Conservation (phyloP, 331 rosid species). For the Malus hybrid region DNA sequence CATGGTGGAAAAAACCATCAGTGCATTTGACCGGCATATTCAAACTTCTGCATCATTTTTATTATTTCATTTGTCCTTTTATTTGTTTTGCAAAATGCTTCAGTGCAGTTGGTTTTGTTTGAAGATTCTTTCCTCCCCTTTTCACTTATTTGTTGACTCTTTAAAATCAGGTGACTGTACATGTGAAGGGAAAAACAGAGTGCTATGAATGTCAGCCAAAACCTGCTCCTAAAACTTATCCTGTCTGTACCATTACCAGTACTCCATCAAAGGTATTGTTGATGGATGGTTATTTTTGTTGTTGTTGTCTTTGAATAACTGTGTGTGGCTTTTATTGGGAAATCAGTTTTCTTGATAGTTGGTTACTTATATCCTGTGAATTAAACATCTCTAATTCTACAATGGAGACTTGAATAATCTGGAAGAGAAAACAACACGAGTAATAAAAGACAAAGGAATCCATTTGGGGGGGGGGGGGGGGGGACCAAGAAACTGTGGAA, state of each 20-base stretch:
- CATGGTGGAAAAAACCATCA: neutral
- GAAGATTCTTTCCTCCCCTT: constrained; percentile 12
- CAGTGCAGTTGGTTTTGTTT: neutral
- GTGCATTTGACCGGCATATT: neutral
- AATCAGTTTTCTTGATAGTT: neutral
- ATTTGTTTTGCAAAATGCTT: neutral
- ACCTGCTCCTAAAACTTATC: constrained; percentile 97
- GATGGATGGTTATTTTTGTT: neutral
- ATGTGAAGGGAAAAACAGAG: constrained; percentile 92
- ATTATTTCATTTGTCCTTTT: neutral
- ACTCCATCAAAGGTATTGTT: constrained; percentile 90
- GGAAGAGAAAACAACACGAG: neutral
- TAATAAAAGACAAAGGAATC: neutral
- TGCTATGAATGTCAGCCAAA: constrained; percentile 98
- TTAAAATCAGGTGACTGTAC: constrained; percentile 79
- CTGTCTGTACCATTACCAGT: constrained; percentile 98
- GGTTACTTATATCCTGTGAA: neutral
- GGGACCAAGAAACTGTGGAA: neutral
- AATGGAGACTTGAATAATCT: neutral
- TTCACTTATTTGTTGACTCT: neutral
- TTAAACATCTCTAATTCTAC: neutral
- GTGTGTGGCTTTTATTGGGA: neutral
- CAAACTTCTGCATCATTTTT: neutral
- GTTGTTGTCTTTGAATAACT: neutral
- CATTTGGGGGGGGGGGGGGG: neutral